Conservation (phyloP, 148 eudicot species). For the Vaccinium myrtillus region DNA sequence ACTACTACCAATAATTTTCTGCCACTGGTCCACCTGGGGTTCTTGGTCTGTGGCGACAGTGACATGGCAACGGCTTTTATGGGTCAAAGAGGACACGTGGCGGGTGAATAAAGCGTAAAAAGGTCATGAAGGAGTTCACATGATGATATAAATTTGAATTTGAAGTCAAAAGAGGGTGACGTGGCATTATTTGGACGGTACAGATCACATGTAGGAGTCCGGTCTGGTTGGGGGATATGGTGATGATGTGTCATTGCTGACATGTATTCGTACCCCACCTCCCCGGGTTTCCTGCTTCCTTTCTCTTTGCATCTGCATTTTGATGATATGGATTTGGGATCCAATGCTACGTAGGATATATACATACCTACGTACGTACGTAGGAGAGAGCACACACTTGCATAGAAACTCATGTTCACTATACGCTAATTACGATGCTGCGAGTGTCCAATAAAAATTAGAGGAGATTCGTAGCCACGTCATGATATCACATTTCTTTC, state of each 20-base stretch:
- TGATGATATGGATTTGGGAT: not conserved
- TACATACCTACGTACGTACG: too few relatives aligned
- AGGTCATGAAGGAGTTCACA: conserved; percentile 8
- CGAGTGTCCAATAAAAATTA: too few relatives aligned
- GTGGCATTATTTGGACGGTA: conserved; percentile 1
- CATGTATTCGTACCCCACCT: too few relatives aligned
- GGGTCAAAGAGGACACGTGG: conserved; percentile 1
- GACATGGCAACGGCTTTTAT: not conserved
- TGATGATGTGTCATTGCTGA: not conserved
- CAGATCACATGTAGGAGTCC: not conserved
- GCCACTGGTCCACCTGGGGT: not conserved
- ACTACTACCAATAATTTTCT: too few relatives aligned
- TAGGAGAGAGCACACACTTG: too few relatives aligned
- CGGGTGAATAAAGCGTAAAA: not conserved
- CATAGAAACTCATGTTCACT: too few relatives aligned
- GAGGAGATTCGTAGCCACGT: too few relatives aligned
- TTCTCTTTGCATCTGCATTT: not conserved
- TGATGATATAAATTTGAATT: not conserved
- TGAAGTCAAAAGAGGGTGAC: not conserved
- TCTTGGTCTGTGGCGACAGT: not conserved
- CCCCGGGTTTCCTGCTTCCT: conserved; percentile 8
- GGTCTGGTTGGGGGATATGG: not conserved
- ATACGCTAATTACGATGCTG: too few relatives aligned
- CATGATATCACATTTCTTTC: too few relatives aligned
- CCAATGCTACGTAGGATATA: too few relatives aligned